These are phyloP conservation scores for Coemansia sp. DNA, from an alignment of 192 early-diverging fungal genomes.

Conservation along the genomic window DNA sequence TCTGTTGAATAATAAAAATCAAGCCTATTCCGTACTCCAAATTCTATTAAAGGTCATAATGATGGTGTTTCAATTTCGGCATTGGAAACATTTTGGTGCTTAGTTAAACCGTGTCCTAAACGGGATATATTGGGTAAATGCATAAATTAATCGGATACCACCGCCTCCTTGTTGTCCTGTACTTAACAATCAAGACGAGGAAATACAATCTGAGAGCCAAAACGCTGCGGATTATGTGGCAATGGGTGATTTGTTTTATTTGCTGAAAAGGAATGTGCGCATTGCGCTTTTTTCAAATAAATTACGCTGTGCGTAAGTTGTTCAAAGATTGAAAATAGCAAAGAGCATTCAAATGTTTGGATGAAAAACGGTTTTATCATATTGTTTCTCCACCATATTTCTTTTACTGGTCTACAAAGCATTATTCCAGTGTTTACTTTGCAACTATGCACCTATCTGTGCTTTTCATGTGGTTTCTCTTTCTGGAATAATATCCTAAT, in stretches of 20 bases:
- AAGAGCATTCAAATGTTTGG: background rate
- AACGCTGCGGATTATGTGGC: background rate
- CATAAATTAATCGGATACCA: conserved; percentile 38
- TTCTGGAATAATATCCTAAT: background rate
- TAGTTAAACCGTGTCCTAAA: conserved; percentile 14
- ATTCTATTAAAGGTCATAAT: background rate
- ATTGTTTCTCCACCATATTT: too few relatives aligned
- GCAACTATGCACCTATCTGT: too few relatives aligned
- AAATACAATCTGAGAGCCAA: background rate
- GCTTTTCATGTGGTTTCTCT: background rate
- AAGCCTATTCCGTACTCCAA: background rate
- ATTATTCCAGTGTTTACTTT: too few relatives aligned
- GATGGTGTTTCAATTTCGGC: background rate
- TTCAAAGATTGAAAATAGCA: background rate
- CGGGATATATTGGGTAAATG: conserved; percentile 28
- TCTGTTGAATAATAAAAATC: background rate
- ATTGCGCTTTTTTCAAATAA: background rate
- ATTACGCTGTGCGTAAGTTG: background rate
- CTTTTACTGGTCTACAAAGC: too few relatives aligned
- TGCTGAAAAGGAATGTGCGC: background rate
- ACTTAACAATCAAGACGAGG: background rate
- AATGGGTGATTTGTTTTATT: background rate
- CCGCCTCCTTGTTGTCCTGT: conserved; percentile 5
- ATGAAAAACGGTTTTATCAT: background rate
- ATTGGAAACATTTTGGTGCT: conserved; percentile 12